Conservation (phyloP, 768 basidiomycete genomes). For the Hygrophorus russula region DNA sequence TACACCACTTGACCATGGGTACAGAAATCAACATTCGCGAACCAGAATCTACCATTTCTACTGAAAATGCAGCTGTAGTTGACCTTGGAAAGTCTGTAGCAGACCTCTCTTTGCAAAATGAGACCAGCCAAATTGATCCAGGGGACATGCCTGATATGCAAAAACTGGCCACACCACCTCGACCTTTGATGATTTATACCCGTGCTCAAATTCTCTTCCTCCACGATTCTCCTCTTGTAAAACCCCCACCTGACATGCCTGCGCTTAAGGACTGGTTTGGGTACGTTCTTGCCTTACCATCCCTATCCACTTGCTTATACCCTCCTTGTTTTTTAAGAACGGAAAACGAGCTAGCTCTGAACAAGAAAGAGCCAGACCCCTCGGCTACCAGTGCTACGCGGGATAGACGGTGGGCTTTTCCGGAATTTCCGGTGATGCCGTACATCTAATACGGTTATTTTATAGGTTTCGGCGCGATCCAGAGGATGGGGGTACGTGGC, state of each 20-base stretch:
- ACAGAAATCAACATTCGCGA: not conserved
- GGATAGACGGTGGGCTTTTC: slow-evolving; percentile 50
- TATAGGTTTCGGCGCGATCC: slow-evolving; percentile 63
- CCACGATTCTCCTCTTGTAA: slow-evolving; percentile 65
- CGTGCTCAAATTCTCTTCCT: slow-evolving; percentile 58
- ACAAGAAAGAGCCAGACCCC: slow-evolving; percentile 65
- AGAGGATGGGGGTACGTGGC: slow-evolving; percentile 56
- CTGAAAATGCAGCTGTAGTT: slow-evolving; percentile 13
- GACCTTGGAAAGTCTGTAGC: slow-evolving; percentile 17
- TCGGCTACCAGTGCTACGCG: slow-evolving; percentile 38
- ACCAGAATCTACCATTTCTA: slow-evolving; percentile 4
- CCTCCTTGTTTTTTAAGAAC: slow-evolving; percentile 21
- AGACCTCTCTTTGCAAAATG: slow-evolving; percentile 19
- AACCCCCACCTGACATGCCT: slow-evolving; percentile 66
- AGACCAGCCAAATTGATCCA: slow-evolving; percentile 12
- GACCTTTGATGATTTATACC: slow-evolving; percentile 55
- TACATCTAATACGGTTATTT: slow-evolving; percentile 4
- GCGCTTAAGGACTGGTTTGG: slow-evolving; percentile 82
- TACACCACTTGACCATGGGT: not conserved
- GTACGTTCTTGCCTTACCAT: slow-evolving; percentile 30
- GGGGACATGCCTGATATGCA: slow-evolving; percentile 10
- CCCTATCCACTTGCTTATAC: slow-evolving; percentile 16
- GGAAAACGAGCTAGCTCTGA: slow-evolving; percentile 53
- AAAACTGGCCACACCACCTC: slow-evolving; percentile 21
- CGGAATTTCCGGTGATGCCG: slow-evolving; percentile 3